Conservation (phyloP, 2,329 filamentous ascomycete genomes). For the Fulvia fulva region DNA sequence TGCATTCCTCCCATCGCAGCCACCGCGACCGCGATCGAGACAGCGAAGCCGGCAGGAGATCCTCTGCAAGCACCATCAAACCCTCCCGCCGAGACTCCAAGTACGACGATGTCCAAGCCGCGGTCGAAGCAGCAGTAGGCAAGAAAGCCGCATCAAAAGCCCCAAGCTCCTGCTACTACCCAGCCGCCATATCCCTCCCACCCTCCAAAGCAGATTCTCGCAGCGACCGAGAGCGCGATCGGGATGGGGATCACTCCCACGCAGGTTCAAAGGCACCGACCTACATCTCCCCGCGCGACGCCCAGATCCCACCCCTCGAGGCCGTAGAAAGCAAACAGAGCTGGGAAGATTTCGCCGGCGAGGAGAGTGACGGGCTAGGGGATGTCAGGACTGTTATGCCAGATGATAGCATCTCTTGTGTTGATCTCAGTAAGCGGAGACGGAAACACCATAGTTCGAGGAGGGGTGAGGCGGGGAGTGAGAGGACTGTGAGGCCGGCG, state of each 20-base stretch:
- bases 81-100: constrained; percentile 15
- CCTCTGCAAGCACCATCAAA: constrained; percentile 31
- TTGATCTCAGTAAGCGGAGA: constrained; percentile 14
- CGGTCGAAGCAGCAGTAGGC: constrained; percentile 5
- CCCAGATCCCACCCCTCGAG: constrained; percentile 3
- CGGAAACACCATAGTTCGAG: constrained; percentile 11
- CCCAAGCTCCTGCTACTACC: constrained; percentile 21
- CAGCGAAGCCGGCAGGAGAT: constrained; percentile 19
- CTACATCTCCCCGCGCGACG: neutral
- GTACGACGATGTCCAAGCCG: constrained; percentile 10
- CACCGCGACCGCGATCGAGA: constrained; percentile 16
- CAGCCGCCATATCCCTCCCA: constrained; percentile 25
- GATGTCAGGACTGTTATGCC: constrained; percentile 46
- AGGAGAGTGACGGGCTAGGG: constrained; percentile 37
- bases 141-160: constrained; percentile 12
- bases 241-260: neutral
- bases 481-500: constrained; percentile 25
- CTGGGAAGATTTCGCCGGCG: constrained; percentile 21
- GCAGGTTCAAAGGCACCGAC: neutral
- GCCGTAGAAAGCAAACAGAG: constrained; percentile 12
- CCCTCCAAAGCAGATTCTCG: constrained; percentile 14
- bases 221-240: constrained; percentile 1
- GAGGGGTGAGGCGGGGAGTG: constrained; percentile 18
- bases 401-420: constrained; percentile 47
- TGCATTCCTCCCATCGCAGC: constrained; percentile 20